phyloP scores from a whole-genome alignment of 306 rosid species.

The peach (Prunus persica) region DNA sequence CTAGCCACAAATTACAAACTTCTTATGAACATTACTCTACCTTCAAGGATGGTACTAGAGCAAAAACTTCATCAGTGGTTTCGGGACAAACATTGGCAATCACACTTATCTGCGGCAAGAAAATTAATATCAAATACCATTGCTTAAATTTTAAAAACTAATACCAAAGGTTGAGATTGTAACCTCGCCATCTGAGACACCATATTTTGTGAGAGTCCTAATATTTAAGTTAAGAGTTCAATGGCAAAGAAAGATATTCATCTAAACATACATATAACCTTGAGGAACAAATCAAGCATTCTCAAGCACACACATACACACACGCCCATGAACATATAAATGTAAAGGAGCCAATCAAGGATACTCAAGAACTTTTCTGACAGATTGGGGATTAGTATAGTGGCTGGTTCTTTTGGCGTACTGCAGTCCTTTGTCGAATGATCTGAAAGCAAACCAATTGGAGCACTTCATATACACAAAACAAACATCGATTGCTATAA shows the following conservation, averaged over 20 bases:
- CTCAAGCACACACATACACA: neutral
- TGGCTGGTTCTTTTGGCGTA: slow-evolving; percentile 58
- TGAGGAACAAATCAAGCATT: slow-evolving; percentile 2
- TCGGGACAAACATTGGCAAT: slow-evolving; percentile 83
- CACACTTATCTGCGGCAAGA: slow-evolving; percentile 64
- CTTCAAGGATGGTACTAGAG: slow-evolving; percentile 82
- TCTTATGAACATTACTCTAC: slow-evolving; percentile 28
- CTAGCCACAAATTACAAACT: neutral
- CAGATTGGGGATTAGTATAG: slow-evolving; percentile 44
- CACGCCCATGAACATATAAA: neutral
- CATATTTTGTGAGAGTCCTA: slow-evolving; percentile 53
- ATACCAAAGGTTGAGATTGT: slow-evolving; percentile 24
- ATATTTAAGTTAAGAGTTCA: slow-evolving; percentile 58
- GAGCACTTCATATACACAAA: neutral
- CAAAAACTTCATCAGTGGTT: slow-evolving; percentile 67
- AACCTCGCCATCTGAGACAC: slow-evolving; percentile 78
- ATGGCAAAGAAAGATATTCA: slow-evolving; percentile 8
- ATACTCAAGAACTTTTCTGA: slow-evolving; percentile 66
- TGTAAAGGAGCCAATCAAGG: slow-evolving; percentile 34
- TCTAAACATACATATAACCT: neutral
- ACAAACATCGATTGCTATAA: neutral
- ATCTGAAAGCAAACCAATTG: slow-evolving; percentile 39
- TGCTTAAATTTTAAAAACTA: slow-evolving; percentile 15
- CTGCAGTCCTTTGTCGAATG: slow-evolving; percentile 80
- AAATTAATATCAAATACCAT: slow-evolving; percentile 25